Evolutionary conservation across 2,329 filamentous ascomycete genomes (phyloP).

Genomic region (Pseudogymnoascus sp.): DNA sequence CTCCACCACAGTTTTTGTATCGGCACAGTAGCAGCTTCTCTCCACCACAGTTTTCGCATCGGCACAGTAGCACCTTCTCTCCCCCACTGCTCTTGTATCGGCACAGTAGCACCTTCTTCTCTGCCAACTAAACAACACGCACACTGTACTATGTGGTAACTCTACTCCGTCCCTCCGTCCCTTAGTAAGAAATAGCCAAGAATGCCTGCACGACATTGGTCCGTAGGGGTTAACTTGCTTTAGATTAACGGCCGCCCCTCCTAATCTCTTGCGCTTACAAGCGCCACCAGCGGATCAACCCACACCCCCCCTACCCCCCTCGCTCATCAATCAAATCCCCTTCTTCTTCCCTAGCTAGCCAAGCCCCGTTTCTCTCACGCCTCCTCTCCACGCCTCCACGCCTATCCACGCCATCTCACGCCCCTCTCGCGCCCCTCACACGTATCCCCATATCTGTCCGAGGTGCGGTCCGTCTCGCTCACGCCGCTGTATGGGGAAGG

Average conservation of each 20-base stretch:
- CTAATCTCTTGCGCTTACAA: slow-evolving; percentile 4
- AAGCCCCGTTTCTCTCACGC: background rate
- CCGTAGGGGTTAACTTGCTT: background rate
- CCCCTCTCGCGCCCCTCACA: background rate
- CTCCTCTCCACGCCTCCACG: background rate
- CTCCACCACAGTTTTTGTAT: background rate
- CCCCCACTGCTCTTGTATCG: background rate
- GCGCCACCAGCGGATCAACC: background rate
- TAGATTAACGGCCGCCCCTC: slow-evolving; percentile 5
- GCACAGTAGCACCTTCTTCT: background rate
- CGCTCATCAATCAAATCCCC: background rate
- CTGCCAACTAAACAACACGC: background rate
- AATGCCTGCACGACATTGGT: background rate
- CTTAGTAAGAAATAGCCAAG: background rate
- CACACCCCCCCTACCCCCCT: background rate
- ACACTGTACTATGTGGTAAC: background rate
- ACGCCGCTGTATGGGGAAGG: slow-evolving; percentile 5
- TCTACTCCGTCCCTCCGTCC: too few species aligned
- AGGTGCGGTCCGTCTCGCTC: background rate
- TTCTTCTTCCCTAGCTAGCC: background rate
- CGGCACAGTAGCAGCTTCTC: too few species aligned
- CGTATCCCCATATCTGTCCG: background rate
- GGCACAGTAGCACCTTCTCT: too few species aligned
- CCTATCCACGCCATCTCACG: background rate
- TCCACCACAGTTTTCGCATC: too few species aligned